phyloP scores from a whole-genome alignment of 805 yeast genomes.

The Tetrapisispora arboricola region DNA sequence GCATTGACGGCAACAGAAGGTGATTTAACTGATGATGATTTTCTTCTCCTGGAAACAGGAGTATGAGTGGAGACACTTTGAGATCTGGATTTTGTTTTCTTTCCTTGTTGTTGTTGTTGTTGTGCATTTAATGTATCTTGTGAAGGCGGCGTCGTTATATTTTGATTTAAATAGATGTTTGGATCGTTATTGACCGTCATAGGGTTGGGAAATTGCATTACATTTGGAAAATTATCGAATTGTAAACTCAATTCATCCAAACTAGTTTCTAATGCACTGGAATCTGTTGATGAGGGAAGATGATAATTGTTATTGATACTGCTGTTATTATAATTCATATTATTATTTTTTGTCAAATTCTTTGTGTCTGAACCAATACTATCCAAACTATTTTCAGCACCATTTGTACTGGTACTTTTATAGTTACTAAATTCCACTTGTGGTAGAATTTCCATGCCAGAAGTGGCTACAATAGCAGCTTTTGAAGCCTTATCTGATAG shows the following conservation, averaged over 20 bases:
- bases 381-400: no score
- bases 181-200: conserved; percentile 2
- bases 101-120: not conserved
- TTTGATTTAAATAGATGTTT: conserved; percentile 1
- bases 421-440: not conserved
- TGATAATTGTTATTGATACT: not conserved
- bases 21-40: conserved; percentile 6
- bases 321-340: not conserved
- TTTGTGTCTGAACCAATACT: no score
- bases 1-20: conserved; percentile 4
- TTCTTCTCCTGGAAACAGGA: conserved; percentile 7
- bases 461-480: conserved; percentile 21
- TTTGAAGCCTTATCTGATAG: conserved; percentile 20
- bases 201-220: not conserved
- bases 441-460: conserved; percentile 8
- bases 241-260: not conserved
- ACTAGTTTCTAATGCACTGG: not conserved
- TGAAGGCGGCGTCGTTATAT: not conserved
- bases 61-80: not conserved
- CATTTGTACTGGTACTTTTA: no score
- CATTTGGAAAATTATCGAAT: not conserved
- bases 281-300: not conserved
- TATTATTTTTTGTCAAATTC: no score
- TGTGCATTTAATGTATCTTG: not conserved
- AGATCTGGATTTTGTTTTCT: conserved; percentile 2